These are phyloP conservation scores for Carallia pectinifolia DNA, from an alignment of 345 rosid species.

Conservation along the genomic window DNA sequence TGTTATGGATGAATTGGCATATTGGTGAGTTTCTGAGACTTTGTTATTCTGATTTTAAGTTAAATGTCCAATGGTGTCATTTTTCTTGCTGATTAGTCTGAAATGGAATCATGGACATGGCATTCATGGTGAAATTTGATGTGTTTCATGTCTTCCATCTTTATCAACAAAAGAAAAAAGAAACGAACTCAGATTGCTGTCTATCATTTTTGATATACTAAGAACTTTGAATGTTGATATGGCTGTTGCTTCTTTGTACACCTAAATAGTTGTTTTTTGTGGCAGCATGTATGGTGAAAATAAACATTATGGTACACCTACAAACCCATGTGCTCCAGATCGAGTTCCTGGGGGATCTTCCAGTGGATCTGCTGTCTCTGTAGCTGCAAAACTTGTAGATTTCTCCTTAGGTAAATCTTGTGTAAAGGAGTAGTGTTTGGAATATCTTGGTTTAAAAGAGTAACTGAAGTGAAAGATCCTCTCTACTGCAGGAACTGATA, in stretches of 20 bases:
- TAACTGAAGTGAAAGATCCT: constrained; percentile 4
- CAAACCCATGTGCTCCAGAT: constrained; percentile 70
- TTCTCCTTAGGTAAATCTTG: constrained; percentile 69
- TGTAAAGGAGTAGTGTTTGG: not conserved
- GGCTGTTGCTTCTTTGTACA: not conserved
- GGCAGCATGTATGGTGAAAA: constrained; percentile 83
- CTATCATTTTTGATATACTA: too few relatives aligned
- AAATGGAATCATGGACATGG: too few relatives aligned
- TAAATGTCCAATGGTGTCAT: too few relatives aligned
- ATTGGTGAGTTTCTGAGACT: constrained; percentile 29
- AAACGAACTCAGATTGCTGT: too few relatives aligned
- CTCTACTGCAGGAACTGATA: constrained; percentile 69
- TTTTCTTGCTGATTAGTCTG: too few relatives aligned
- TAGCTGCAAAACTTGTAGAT: constrained; percentile 75
- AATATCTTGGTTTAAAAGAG: not conserved
- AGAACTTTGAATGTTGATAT: not conserved
- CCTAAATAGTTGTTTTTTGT: not conserved
- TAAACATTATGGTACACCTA: constrained; percentile 81
- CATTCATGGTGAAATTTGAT: too few relatives aligned
- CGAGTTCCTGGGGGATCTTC: constrained; percentile 94
- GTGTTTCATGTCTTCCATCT: too few relatives aligned
- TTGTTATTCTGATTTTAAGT: too few relatives aligned
- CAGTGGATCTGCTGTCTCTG: constrained; percentile 97
- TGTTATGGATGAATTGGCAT: constrained; percentile 96
- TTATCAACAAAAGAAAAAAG: too few relatives aligned